phyloP scores from a whole-genome alignment of 805 yeast genomes.

The Candida sakaeoensis region DNA sequence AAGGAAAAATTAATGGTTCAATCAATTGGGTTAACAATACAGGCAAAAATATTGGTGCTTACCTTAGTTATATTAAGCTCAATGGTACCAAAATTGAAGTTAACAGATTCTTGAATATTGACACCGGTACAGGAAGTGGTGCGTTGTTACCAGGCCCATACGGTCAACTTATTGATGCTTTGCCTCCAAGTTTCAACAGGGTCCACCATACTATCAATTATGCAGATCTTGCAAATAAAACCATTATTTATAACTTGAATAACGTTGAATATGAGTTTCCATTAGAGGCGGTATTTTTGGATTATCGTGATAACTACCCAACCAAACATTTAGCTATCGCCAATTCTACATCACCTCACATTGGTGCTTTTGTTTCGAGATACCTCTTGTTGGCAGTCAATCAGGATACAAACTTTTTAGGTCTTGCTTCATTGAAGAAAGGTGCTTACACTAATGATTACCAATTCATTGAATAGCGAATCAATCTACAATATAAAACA shows the following conservation, averaged over 20 bases:
- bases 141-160: not conserved
- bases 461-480: not conserved
- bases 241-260: not conserved
- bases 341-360: not conserved
- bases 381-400: conserved; percentile 1
- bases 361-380: not conserved
- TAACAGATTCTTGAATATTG: not conserved
- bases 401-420: not conserved
- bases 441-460: not conserved
- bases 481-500: no score
- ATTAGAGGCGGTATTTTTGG: not conserved
- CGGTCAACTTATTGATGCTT: not conserved
- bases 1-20: conserved; percentile 1
- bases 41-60: not conserved
- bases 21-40: not conserved
- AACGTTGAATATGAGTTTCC: not conserved
- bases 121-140: not conserved
- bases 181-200: not conserved
- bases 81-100: not conserved
- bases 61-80: not conserved
- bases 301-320: no score
- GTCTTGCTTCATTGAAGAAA: conserved; percentile 1
- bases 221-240: not conserved
- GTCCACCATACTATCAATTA: not conserved
- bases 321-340: not conserved